These are phyloP conservation scores for Cyclotella distinguenda DNA, from an alignment of 108 stramenopile genomes.

Conservation along the genomic window DNA sequence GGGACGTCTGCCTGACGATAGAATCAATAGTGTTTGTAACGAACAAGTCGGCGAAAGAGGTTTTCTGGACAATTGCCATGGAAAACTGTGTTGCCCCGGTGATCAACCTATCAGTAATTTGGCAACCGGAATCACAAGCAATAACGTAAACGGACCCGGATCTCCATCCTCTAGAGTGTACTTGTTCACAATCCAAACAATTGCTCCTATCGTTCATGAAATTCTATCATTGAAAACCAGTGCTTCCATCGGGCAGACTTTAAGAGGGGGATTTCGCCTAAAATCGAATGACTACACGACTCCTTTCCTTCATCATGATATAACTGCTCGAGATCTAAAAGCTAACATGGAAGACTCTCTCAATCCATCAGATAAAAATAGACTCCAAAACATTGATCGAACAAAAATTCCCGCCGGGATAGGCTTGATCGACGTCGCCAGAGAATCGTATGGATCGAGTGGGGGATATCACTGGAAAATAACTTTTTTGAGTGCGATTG, in stretches of 20 bases:
- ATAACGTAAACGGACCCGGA: constrained; percentile 81
- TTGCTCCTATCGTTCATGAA: constrained; percentile 53
- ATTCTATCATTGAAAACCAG: constrained; percentile 53
- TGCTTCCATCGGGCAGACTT: constrained; percentile 45
- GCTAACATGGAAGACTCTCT: constrained; percentile 44
- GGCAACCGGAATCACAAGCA: constrained; percentile 39
- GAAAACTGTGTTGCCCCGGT: constrained; percentile 42
- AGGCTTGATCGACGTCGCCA: constrained; percentile 34
- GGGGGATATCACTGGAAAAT: constrained; percentile 62
- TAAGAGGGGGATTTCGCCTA: constrained; percentile 54
- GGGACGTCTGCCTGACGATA: constrained; percentile 42
- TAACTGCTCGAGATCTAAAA: constrained; percentile 40
- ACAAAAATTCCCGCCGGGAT: constrained; percentile 38
- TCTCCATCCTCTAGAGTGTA: constrained; percentile 64
- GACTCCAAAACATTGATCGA: constrained; percentile 45
- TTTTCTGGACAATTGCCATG: constrained; percentile 31
- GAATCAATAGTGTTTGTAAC: constrained; percentile 44
- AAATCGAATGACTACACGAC: constrained; percentile 43
- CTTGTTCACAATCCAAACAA: constrained; percentile 59
- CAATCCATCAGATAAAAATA: constrained; percentile 44
- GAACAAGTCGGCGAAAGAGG: constrained; percentile 21
- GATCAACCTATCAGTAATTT: constrained; percentile 43
- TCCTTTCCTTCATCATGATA: constrained; percentile 42
- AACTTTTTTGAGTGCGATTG: constrained; percentile 56
- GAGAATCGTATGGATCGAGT: constrained; percentile 32